Conservation (phyloP, 352 stramenopile species). For the Phytophthora sansomeana region DNA sequence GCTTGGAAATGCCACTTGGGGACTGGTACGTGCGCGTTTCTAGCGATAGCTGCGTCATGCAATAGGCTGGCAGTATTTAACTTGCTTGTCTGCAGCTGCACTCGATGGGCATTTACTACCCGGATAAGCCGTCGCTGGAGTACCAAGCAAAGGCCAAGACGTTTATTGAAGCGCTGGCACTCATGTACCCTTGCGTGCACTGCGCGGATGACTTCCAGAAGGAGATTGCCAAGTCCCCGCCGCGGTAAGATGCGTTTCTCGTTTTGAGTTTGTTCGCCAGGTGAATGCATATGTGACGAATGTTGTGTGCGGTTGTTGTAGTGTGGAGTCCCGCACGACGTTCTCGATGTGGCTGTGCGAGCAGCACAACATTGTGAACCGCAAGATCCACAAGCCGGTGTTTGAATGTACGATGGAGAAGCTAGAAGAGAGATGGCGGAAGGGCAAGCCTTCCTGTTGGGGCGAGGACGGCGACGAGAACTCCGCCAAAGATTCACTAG, state of each 20-base stretch:
- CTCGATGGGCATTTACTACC: conserved; percentile 97
- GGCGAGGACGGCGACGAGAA: conserved; percentile 58
- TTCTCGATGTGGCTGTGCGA: conserved; percentile 97
- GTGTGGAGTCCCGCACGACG: conserved; percentile 91
- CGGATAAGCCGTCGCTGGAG: conserved; percentile 92
- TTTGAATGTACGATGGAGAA: conserved; percentile 95
- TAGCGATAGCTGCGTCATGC: neutral
- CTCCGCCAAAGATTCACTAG: conserved; percentile 33
- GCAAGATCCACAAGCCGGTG: conserved; percentile 95
- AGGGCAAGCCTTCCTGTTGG: conserved; percentile 89
- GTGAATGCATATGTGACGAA: neutral
- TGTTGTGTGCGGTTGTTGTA: conserved; percentile 25
- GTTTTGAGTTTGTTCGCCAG: neutral
- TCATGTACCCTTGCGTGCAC: conserved; percentile 94
- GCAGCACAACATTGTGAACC: conserved; percentile 98
- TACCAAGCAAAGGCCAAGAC: conserved; percentile 91
- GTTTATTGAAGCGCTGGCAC: conserved; percentile 93
- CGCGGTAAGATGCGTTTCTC: conserved; percentile 63
- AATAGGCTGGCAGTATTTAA: neutral
- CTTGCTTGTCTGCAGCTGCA: conserved; percentile 69
- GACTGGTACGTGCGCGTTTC: conserved; percentile 60
- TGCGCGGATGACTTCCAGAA: conserved; percentile 96
- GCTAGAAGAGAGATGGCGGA: conserved; percentile 96
- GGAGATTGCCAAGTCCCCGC: conserved; percentile 93
- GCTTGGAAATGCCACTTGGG: conserved; percentile 89